Base-by-base conservation (phyloP, 2,329 filamentous ascomycete species). In the Beauveria sp. region DNA sequence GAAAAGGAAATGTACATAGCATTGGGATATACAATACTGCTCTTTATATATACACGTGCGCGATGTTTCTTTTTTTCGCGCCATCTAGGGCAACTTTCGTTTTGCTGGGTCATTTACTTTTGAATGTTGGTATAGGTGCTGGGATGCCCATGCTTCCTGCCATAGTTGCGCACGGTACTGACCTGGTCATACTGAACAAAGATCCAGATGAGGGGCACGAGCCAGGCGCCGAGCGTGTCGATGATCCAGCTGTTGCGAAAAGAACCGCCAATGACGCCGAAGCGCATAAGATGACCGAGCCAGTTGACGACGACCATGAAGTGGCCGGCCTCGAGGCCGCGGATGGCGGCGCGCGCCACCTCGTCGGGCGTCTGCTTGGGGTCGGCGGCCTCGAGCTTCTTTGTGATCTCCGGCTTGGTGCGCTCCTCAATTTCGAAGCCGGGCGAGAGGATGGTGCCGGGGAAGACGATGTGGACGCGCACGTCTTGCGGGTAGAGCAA, bases 401-500 rank as follows among this genome's bases (percentile, higher is more conserved):
- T 82, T 3, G 93, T 96, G 55, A 97, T 81, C 5, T 81, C 84
- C 8, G 93, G 93, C 75, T 98, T 98, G 30, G 83, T 83, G 67
- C 78, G 74, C 69, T 96, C 87, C 76, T 98, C 93, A 20, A 83
- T 79, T 63, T 87, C 87, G 57, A 88, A 82, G 0, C 93, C 92
- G 0, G 91, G 87, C 6, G 84, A 87, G 16, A 86, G 79, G 65
- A 99, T 98, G 3, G 89, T 91, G 58, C 89, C 93, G 0, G 95
- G 95, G 68, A 87, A 90, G 14, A 98, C 85, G 47, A 91, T 83
- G 69, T 96, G 91, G 22, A 97, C 80, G 67, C 89, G 85, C 59
- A 98, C 87, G 49, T 88, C 84, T 58, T 88, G 88, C 50, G 93
- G 92, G 78, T 98, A 99, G 57, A 97, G 78, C 68, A 91, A 80